phyloP scores from a whole-genome alignment of 768 basidiomycete species.

The Leucogyrophana mollusca region DNA sequence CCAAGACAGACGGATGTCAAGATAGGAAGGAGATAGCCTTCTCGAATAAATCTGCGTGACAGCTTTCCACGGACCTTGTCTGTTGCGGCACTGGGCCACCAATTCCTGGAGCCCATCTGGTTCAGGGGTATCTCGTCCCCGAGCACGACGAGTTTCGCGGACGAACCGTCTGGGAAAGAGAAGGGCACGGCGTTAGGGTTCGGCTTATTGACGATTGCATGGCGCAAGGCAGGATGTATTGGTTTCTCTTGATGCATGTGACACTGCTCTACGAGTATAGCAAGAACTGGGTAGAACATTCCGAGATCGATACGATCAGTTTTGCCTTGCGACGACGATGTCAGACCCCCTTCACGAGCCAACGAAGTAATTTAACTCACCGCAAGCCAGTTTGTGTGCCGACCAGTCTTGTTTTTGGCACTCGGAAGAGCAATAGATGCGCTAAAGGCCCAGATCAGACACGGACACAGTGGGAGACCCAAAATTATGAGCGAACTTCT shows the following conservation, averaged over 20 bases:
- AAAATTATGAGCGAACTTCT: conserved; percentile 13
- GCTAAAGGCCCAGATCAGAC: conserved; percentile 10
- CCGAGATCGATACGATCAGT: conserved; percentile 35
- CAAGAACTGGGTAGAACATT: conserved; percentile 32
- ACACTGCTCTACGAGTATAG: conserved; percentile 21
- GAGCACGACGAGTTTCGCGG: conserved; percentile 27
- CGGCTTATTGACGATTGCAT: conserved; percentile 27
- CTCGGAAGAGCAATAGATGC: conserved; percentile 30
- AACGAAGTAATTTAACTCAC: conserved; percentile 10
- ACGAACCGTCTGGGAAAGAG: conserved; percentile 22
- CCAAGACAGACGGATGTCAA: conserved; percentile 31
- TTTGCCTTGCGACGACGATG: conserved; percentile 23
- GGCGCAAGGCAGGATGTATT: conserved; percentile 21
- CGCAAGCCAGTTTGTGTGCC: conserved; percentile 26
- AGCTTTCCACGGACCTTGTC: conserved; percentile 27
- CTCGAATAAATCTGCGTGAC: conserved; percentile 19
- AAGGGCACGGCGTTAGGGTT: conserved; percentile 6
- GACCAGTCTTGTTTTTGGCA: conserved; percentile 34
- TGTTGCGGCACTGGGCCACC: conserved; percentile 35
- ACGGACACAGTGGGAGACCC: neutral
- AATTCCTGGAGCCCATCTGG: conserved; percentile 12
- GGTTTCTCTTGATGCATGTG: conserved; percentile 11
- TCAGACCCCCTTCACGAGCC: neutral
- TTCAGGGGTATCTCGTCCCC: conserved; percentile 18
- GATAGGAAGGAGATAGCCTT: conserved; percentile 33